Percentiles rank a stretch among this genome's conserved stretches.
Evolutionary conservation across 129 eudicot genomes (phyloP).

Genomic region (Mikania micrantha): DNA sequence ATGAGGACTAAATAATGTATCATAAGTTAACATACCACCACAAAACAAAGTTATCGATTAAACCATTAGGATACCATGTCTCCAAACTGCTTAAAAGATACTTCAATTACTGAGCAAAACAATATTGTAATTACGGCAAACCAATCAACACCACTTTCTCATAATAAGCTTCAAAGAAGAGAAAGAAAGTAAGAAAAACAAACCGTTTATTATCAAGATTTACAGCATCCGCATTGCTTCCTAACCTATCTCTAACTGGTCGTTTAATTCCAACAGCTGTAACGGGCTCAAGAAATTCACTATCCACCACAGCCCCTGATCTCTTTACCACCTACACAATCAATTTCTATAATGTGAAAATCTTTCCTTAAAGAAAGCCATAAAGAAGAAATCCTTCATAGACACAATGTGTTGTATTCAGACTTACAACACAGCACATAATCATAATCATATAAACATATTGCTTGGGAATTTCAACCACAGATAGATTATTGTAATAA

Average conservation of each 20-base stretch:
- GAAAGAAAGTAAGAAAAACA: neutral
- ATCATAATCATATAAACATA: neutral
- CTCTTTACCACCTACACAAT: conserved; percentile 73
- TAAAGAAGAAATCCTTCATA: neutral
- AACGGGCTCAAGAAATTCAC: conserved; percentile 15
- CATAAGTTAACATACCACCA: neutral
- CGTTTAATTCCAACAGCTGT: conserved; percentile 62
- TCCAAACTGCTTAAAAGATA: neutral
- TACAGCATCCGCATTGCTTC: conserved; percentile 39
- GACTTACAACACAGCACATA: neutral
- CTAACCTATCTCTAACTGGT: conserved; percentile 68
- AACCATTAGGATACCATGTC: neutral
- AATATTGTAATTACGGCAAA: neutral
- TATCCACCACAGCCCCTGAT: conserved; percentile 36
- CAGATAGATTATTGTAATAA: neutral
- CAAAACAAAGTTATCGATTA: neutral
- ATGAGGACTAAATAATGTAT: neutral
- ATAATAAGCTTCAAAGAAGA: neutral
- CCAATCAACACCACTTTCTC: neutral
- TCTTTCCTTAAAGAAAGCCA: neutral
- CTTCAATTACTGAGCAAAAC: neutral
- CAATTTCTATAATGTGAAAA: neutral
- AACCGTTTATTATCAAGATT: conserved; percentile 51
- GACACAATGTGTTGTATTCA: neutral
- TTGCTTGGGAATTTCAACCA: neutral